Evolutionary conservation across 1,284 basidiomycete species (phyloP), one percentile per base, ranked within the genome.

Genomic region (Puccinia novopanici): DNA sequence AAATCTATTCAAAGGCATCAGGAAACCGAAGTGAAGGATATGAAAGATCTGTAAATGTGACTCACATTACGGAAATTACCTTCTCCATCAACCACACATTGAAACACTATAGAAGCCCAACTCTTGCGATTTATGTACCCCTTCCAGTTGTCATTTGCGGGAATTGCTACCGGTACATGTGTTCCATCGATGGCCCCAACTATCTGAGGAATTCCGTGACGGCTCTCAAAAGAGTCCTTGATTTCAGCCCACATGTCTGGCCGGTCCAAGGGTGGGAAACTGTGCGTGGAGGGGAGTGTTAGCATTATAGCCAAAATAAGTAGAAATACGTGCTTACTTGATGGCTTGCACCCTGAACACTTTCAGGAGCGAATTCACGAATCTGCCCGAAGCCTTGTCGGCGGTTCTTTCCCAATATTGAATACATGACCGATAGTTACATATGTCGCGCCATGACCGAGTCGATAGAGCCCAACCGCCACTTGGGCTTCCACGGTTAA

Each of bases 391-490:
- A 9, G 65, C 45, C 24, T 67, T 67, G 40, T 45, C 40, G 4
- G 65, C 65, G 9, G 52, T 72, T 30, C 48, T 37, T 72, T 72
- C 2, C 70, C 70, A 72, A 72, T 72, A 34, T 54, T 42, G 30
- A 40, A 72, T 2, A 72, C n/a, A 34, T 72, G 70, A 2, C n/a
- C n/a, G 12, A 72, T 50, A 4, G 24, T 72, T 1, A 52, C 70
- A 34, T 52, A 30, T 2, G 48, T 27, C 2, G 27, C n/a, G 2
- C 48, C 70, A n/a, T n/a, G n/a, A n/a, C n/a, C n/a, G n/a, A n/a
- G n/a, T n/a, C n/a, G n/a, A n/a, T n/a, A n/a, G n/a, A n/a, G n/a
- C n/a, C n/a, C n/a, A n/a, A n/a, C n/a, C n/a, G n/a, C n/a, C n/a
- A n/a, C n/a, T n/a, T n/a, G n/a, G n/a, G n/a, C n/a, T n/a, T n/a